phyloP scores from a whole-genome alignment of 2,329 filamentous ascomycete genomes.

The Fusarium secorum region DNA sequence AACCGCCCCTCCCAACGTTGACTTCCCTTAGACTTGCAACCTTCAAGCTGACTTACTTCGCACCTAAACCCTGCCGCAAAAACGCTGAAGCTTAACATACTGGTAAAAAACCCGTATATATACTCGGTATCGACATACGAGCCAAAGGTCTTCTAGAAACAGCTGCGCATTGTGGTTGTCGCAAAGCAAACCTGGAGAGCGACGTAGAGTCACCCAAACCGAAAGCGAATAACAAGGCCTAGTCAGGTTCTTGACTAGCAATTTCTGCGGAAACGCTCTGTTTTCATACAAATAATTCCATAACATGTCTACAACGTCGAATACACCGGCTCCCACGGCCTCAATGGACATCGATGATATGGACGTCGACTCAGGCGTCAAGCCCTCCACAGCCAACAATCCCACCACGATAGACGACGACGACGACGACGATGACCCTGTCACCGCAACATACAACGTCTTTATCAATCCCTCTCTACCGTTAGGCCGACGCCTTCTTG shows the following conservation, averaged over 20 bases:
- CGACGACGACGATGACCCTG: conserved; percentile 66
- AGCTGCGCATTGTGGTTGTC: conserved; percentile 4
- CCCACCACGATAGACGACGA: conserved; percentile 32
- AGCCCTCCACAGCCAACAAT: conserved; percentile 5
- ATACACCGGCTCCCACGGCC: conserved; percentile 15
- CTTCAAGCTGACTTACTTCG: neutral
- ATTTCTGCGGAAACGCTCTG: neutral
- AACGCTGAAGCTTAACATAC: neutral
- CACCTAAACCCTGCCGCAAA: neutral
- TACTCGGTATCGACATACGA: neutral
- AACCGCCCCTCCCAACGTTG: conserved; percentile 17
- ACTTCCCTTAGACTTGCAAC: neutral
- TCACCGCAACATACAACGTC: conserved; percentile 81
- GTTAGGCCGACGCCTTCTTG: conserved; percentile 70
- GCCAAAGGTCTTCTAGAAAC: neutral
- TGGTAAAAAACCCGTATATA: neutral
- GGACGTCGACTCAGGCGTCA: conserved; percentile 32
- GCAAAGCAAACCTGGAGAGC: conserved; percentile 14
- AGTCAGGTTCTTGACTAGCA: neutral
- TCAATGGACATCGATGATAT: conserved; percentile 36
- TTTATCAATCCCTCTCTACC: conserved; percentile 80
- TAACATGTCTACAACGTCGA: conserved; percentile 21
- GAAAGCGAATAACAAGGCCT: neutral
- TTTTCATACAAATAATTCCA: neutral
- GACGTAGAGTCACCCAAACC: conserved; percentile 2